Evolutionary conservation across 768 basidiomycete genomes (phyloP), one percentile per base, ranked within the genome.

Genomic region (Dentipellis sp.): DNA sequence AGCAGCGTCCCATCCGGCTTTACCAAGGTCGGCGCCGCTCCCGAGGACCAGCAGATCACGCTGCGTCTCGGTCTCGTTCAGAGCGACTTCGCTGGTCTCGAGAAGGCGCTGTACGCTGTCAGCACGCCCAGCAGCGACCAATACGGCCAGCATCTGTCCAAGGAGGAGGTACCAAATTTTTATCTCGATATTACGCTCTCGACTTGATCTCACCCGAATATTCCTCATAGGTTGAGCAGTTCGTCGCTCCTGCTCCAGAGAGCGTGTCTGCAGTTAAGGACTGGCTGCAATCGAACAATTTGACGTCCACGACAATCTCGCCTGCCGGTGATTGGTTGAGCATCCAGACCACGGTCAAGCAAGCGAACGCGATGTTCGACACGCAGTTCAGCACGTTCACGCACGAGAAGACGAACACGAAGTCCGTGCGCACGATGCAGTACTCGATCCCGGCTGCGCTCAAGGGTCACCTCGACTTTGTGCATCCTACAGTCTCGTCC

Each of bases 141-240:
- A 9, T 52, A 52, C 36, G 50, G 50, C 21, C 56, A 29, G 29
- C 29, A 29, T 29, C 29, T 29, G 29, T 29, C 29, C 29, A 29
- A 29, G 29, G 29, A 29, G 58, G 52, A 58, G 58, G 48, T 23
- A 60, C 17, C 54, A 35, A 37, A 57, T 72, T 75, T 6, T 17
- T 48, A 59, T 56, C 56, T 50, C 38, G 56, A 59, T 50, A 59
- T 59, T 19, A 5, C 22, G 8, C 36, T 22, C 9, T 35, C 34
- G 16, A 42, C 21, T 11, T 35, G 23, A n/a, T 12, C 29, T 29
- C 29, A 29, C 29, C 29, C 29, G 29, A 29, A 29, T 29, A 3
- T 29, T 29, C 6, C 3, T 29, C 3, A 3, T 39, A 64, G 60
- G 58, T 59, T 17, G 59, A 59, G 19, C 46, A 48, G 16, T 63